Base-by-base conservation (phyloP, 2,329 filamentous ascomycete species). In the Calonectria naviculata region DNA sequence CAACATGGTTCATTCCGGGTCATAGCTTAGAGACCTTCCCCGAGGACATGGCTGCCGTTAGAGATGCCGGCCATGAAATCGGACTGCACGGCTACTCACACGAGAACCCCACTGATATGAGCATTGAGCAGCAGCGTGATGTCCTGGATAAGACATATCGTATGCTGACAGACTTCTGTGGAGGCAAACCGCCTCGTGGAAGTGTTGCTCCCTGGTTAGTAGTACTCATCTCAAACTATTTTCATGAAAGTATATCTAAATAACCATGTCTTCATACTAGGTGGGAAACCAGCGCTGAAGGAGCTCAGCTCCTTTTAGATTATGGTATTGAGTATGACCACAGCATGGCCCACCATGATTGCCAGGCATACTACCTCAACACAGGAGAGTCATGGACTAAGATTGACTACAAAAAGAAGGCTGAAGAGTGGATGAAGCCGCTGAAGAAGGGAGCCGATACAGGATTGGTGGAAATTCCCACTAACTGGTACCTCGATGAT, bases 71-170 rank as follows among this genome's bases (percentile, higher is more conserved):
- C 0, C 86, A 87, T 70, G 85, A 87, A 10, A 34, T 34, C 31
- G 31, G 31, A 34, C 31, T 34, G 31, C 31, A 34, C 10, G 31
- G 31, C 10, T 34, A 34, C 31, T 34, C 31, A 10, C 31, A 34
- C 10, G 31, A 34, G 31, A 34, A 34, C 31, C 31, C 31, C 31
- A 34, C 31, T 34, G 31, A 34, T 34, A 34, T 34, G 93, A 92
- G 88, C 0, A 80, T 93, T 13, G 93, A 94, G 79, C 94, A 95
- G 83, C 93, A 95, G 81, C 88, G 88, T 36, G 92, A 93, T 65
- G 91, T 95, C n/a, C 87, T 95, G 13, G 91, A 93, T 77, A 94
- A 94, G 82, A 94, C 92, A 21, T 94, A 91, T 79, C 87, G 88
- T 26, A 87, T 95, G 81, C 87, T 95, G 38, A 94, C 90, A 0